phyloP scores from a whole-genome alignment of 495 filamentous ascomycete genomes.

The Parmelia sp. region DNA sequence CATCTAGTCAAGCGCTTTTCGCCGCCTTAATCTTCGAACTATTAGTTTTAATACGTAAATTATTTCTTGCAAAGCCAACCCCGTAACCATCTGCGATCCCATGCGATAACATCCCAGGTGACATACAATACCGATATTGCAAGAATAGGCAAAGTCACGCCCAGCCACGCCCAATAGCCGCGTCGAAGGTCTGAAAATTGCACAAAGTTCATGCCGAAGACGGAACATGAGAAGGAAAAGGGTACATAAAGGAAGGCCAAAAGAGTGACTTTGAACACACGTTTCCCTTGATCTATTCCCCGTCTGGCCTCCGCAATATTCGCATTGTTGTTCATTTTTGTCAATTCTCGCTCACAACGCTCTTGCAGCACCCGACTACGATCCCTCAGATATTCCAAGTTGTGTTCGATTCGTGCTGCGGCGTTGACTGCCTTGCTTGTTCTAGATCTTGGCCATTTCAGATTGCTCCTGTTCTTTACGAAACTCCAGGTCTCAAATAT shows the following conservation, averaged over 20 bases:
- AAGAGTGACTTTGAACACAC: background rate
- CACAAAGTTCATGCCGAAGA: constrained; percentile 14
- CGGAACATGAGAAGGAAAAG: background rate
- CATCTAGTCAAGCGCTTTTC: too few relatives aligned
- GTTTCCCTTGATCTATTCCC: constrained; percentile 7
- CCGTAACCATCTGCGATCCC: too few relatives aligned
- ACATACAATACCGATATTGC: background rate
- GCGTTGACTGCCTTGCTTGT: background rate
- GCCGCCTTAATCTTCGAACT: too few relatives aligned
- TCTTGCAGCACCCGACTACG: too few relatives aligned
- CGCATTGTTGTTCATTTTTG: constrained; percentile 1
- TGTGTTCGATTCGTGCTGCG: background rate
- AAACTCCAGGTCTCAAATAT: too few relatives aligned
- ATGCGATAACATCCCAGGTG: too few relatives aligned
- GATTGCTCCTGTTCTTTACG: background rate
- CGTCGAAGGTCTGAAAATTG: background rate
- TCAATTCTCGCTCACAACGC: background rate
- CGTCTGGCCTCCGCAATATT: constrained; percentile 2
- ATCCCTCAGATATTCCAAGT: background rate
- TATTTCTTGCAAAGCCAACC: too few relatives aligned
- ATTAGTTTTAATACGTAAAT: too few relatives aligned
- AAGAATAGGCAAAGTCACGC: background rate
- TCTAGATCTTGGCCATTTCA: background rate
- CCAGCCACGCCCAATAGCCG: background rate
- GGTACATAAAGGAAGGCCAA: constrained; percentile 1